These are phyloP conservation scores for Leavenworthia alabamica DNA, from an alignment of 345 rosid genomes.

Conservation along the genomic window DNA sequence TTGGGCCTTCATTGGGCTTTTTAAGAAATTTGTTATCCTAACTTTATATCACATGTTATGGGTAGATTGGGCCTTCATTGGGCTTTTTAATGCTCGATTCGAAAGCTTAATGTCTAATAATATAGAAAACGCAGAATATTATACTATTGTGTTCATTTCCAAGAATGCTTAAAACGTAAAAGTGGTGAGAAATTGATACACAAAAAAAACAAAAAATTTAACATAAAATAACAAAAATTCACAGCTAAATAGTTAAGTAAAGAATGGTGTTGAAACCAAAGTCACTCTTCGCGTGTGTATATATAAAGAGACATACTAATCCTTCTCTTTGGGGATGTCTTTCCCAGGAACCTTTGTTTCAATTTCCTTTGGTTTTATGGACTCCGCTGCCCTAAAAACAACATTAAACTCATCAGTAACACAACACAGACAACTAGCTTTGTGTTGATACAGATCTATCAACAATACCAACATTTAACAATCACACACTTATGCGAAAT, in stretches of 20 bases:
- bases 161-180: too few species aligned
- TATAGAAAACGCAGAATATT: too few species aligned
- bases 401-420: constrained; percentile 7
- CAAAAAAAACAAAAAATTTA: neutral
- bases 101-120: too few species aligned
- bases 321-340: constrained; percentile 51
- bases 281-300: too few species aligned
- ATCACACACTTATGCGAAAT: too few species aligned
- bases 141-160: neutral
- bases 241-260: constrained; percentile 6
- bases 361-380: constrained; percentile 59
- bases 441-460: too few species aligned
- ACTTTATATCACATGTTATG: neutral
- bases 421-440: too few species aligned
- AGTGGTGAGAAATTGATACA: neutral
- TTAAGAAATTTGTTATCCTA: too few species aligned
- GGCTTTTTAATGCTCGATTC: neutral
- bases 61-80: neutral
- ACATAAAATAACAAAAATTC: too few species aligned
- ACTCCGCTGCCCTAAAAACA: constrained; percentile 55
- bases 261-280: constrained; percentile 5
- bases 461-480: too few species aligned
- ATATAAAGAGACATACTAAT: constrained; percentile 31
- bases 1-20: too few species aligned
- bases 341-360: constrained; percentile 55